phyloP scores from a whole-genome alignment of 139 green algal genomes.

The Coelastrella sp. region DNA sequence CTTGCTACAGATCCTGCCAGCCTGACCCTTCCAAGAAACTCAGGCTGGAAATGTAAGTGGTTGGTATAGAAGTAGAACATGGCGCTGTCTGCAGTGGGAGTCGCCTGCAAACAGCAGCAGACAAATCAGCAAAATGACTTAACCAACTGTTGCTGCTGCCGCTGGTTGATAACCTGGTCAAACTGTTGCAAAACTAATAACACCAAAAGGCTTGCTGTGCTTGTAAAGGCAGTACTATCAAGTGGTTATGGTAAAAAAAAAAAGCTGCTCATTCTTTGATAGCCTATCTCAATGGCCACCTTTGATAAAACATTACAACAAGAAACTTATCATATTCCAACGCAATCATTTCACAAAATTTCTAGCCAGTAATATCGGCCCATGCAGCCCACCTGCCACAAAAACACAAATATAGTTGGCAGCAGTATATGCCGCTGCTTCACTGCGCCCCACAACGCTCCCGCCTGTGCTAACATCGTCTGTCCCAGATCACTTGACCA shows the following conservation, averaged over 20 bases:
- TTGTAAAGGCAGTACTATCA: too few species aligned
- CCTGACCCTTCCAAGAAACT: constrained; percentile 93
- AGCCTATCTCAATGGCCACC: too few species aligned
- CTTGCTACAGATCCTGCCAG: constrained; percentile 85
- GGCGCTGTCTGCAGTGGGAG: constrained; percentile 66
- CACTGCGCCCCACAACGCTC: constrained; percentile 65
- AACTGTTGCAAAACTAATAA: too few species aligned
- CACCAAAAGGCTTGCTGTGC: too few species aligned
- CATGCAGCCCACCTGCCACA: constrained; percentile 68
- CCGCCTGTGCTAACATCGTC: constrained; percentile 29
- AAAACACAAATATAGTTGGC: constrained; percentile 69
- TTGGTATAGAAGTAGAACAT: constrained; percentile 84
- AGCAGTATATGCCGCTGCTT: constrained; percentile 58
- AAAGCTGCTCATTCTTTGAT: too few species aligned
- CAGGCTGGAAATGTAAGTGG: constrained; percentile 69
- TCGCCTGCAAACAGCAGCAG: constrained; percentile 58
- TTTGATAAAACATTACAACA: too few species aligned
- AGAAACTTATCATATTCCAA: too few species aligned
- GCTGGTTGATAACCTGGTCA: too few species aligned
- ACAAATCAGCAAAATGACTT: too few species aligned
- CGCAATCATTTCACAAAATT: too few species aligned
- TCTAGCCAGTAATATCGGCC: background rate
- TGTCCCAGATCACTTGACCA: background rate
- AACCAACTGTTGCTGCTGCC: too few species aligned
- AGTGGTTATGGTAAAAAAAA: too few species aligned